Evolutionary conservation across 257 asterid genomes (phyloP), one percentile per base, ranked within the genome.

Genomic region (Thymus mandschuricus): DNA sequence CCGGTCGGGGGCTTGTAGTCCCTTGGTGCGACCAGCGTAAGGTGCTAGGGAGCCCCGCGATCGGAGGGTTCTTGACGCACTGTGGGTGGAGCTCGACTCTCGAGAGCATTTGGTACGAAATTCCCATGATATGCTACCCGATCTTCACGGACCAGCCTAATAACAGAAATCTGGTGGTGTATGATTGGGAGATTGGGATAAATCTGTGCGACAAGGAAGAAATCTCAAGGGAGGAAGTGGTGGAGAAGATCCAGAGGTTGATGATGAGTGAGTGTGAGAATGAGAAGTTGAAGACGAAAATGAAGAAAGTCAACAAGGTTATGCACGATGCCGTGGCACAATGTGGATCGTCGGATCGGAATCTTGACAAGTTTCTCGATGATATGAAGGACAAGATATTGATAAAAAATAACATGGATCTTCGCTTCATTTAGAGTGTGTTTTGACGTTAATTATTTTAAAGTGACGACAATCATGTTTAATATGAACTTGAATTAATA

Each of bases 1-100:
- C 5, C 4, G 70, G 34, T 10, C 57, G 57, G 6, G 57, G 70
- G 58, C 57, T 64, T 21, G 21, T 21, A 21, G 21, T 21, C 21
- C 21, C 21, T 21, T 21, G 21, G 21, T 21, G 21, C 21, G 33
- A 64, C 3, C 69, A 64, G 6, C 43, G 69, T 6, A 30, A 63
- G 27, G 55, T 63, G 40, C 41, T 64, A 11, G 10, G 43, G 0
- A 29, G 6, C 30, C 69, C 69, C 2, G 69, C 69, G 0, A 3
- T 64, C 10, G 69, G 56, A 6, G 69, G 56, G 21, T 64, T 64
- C 34, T 7, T 63, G 34, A 63, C 38, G 21, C 68, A 63, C 49
- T 44, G 49, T 44, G 49, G 49, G 10, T 49, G 55, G 55, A 38
- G 29, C 30, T 61, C 21, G 21, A 21, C 21, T 21, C 21, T 21